These are phyloP conservation scores for Suillus variegatus DNA, from an alignment of 768 basidiomycete genomes.

Conservation along the genomic window DNA sequence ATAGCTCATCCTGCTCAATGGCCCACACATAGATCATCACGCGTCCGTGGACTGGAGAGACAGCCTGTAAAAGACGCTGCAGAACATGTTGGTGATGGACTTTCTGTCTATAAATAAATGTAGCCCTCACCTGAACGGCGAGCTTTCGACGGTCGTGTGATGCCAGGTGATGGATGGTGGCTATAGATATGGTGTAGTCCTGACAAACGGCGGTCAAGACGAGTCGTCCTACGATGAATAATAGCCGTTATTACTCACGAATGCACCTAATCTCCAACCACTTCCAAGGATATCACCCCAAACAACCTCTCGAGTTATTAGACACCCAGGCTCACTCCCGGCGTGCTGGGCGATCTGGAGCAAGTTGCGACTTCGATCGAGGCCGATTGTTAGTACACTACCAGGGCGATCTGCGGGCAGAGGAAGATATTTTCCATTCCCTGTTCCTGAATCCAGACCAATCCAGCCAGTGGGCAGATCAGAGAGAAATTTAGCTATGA, in stretches of 20 bases:
- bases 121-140: constrained; percentile 65
- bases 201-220: constrained; percentile 30
- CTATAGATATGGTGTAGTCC: constrained; percentile 98
- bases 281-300: constrained; percentile 74
- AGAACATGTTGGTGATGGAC: neutral
- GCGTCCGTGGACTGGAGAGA: constrained; percentile 71
- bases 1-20: constrained; percentile 84
- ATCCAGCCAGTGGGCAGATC: constrained; percentile 75
- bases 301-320: constrained; percentile 66
- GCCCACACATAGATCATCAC: constrained; percentile 97
- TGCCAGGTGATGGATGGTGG: constrained; percentile 94
- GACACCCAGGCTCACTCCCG: constrained; percentile 37
- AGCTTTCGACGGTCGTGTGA: constrained; percentile 70
- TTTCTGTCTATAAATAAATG: neutral
- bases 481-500: constrained; percentile 74
- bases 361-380: constrained; percentile 82
- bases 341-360: constrained; percentile 74
- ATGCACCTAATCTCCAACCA: constrained; percentile 75
- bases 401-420: constrained; percentile 63
- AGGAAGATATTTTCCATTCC: constrained; percentile 96
- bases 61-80: constrained; percentile 63
- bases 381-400: constrained; percentile 72
- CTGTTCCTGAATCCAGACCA: constrained; percentile 93
- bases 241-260: constrained; percentile 53
- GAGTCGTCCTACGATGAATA: neutral